Conservation (phyloP, 331 rosid genomes). For the Malus hybrid region DNA sequence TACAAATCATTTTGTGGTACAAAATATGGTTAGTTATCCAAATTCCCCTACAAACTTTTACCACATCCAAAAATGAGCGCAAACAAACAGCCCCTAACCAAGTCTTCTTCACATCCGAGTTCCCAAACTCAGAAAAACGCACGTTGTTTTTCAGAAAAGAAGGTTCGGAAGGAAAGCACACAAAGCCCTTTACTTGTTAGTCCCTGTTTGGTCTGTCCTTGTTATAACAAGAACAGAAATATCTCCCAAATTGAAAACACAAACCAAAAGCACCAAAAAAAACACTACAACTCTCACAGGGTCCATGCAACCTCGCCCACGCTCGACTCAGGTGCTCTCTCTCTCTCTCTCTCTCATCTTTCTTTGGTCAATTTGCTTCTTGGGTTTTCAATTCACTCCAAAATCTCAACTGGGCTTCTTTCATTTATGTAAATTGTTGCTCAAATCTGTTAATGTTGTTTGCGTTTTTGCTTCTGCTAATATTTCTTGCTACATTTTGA, state of each 20-base stretch:
- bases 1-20: too few species aligned
- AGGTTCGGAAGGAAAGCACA: slow-evolving; percentile 3
- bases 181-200: slow-evolving; percentile 1
- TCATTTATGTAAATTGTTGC: neutral
- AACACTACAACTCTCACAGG: neutral
- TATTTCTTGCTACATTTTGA: neutral
- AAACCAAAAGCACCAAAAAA: neutral
- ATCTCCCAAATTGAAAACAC: neutral
- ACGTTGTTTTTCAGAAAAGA: slow-evolving; percentile 2
- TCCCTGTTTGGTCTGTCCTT: slow-evolving; percentile 13
- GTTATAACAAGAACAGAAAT: neutral
- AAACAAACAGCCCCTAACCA: slow-evolving; percentile 9
- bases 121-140: neutral
- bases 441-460: neutral
- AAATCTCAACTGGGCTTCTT: slow-evolving; percentile 14
- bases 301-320: neutral
- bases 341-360: neutral
- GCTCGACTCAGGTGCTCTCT: slow-evolving; percentile 32
- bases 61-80: neutral
- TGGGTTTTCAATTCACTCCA: slow-evolving; percentile 25
- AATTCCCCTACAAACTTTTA: too few species aligned
- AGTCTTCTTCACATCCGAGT: neutral
- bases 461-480: neutral
- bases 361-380: slow-evolving; percentile 3
- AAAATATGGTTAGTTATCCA: too few species aligned